Conservation (phyloP, 768 basidiomycete species). For the Lactarius pseudohatsudake region DNA sequence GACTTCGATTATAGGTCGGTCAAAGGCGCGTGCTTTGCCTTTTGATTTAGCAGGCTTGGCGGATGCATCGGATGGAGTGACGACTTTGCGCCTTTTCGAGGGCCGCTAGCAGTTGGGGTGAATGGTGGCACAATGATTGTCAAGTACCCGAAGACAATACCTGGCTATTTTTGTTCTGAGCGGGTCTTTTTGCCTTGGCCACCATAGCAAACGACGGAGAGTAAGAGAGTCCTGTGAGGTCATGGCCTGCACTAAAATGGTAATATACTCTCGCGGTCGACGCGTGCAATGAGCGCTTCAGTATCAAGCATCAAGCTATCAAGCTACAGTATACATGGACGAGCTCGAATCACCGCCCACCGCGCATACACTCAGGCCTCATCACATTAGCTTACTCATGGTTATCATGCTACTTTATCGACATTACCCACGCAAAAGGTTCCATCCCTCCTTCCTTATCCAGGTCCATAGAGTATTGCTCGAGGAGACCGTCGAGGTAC, state of each 20-base stretch:
- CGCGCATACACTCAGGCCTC: slow-evolving; percentile 69
- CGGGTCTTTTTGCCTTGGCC: slow-evolving; percentile 37
- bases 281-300: no score
- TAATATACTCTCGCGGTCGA: slow-evolving; percentile 1
- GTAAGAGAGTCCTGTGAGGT: background rate
- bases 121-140: background rate
- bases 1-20: slow-evolving; percentile 61
- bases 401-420: slow-evolving; percentile 63
- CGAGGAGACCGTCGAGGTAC: slow-evolving; percentile 69
- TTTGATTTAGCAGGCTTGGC: slow-evolving; percentile 39
- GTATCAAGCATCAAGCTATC: slow-evolving; percentile 2
- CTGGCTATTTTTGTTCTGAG: slow-evolving; percentile 32
- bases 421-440: slow-evolving; percentile 51
- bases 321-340: slow-evolving; percentile 18
- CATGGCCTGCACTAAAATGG: slow-evolving; percentile 1
- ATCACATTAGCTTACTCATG: slow-evolving; percentile 70
- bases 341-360: slow-evolving; percentile 57
- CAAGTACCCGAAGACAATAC: slow-evolving; percentile 31
- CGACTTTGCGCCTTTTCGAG: slow-evolving; percentile 63
- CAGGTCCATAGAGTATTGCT: slow-evolving; percentile 67
- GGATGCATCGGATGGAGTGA: slow-evolving; percentile 28
- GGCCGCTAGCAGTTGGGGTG: slow-evolving; percentile 36
- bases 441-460: slow-evolving; percentile 58
- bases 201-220: slow-evolving; percentile 32
- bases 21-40: slow-evolving; percentile 58